A percentile compares a stretch with the other conserved stretches of the same genome.
Evolutionary conservation across 2,329 filamentous ascomycete species (phyloP).

Genomic region (Talaromyces sp.): DNA sequence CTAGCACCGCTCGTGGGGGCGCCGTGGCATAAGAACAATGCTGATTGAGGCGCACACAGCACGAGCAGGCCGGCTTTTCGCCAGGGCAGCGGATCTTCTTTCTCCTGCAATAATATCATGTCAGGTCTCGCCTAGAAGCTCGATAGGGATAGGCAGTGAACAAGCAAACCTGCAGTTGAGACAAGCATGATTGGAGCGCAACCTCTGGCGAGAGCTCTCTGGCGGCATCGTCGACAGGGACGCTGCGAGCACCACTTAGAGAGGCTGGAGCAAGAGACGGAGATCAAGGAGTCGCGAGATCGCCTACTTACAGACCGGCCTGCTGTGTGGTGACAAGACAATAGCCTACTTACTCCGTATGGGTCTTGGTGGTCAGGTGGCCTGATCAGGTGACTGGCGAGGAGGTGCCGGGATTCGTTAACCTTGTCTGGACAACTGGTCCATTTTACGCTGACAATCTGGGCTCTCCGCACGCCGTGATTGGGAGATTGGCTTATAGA

Average conservation of each 20-base stretch:
- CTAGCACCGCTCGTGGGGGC: slow-evolving; percentile 28
- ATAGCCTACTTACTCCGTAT: not conserved
- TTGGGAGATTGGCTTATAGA: not conserved
- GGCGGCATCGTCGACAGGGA: slow-evolving; percentile 4
- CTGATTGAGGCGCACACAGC: slow-evolving; percentile 47
- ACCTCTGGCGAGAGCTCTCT: slow-evolving; percentile 20
- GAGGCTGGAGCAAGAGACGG: not conserved
- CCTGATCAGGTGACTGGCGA: not conserved
- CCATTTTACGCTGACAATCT: not conserved
- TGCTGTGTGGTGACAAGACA: not conserved
- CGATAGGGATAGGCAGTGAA: not conserved
- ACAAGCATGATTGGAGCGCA: slow-evolving; percentile 32
- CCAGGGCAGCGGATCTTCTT: slow-evolving; percentile 52
- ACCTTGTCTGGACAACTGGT: not conserved
- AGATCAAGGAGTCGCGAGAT: not conserved
- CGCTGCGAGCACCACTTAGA: not conserved
- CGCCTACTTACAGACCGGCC: not conserved
- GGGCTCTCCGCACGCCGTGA: not conserved
- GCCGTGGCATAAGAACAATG: slow-evolving; percentile 43
- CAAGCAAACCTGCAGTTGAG: slow-evolving; percentile 45
- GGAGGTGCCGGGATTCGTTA: not conserved
- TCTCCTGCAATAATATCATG: slow-evolving; percentile 25
- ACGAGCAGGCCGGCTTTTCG: slow-evolving; percentile 50
- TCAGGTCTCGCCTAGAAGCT: slow-evolving; percentile 9
- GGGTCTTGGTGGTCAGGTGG: not conserved